Conservation (phyloP, 306 rosid species). For the Oemleria cerasiformis region DNA sequence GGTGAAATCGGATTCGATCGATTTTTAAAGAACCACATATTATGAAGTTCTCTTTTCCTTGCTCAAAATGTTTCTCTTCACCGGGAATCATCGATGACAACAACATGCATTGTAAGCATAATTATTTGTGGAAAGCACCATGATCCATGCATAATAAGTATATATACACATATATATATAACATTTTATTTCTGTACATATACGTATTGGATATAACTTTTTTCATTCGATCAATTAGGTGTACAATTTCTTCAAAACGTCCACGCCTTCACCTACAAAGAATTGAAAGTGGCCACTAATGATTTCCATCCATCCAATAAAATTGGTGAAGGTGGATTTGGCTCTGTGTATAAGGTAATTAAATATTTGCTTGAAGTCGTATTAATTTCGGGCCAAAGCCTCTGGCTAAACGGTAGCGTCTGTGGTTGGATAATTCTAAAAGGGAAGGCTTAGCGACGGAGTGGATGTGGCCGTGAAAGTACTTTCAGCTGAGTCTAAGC, state of each 20-base stretch:
- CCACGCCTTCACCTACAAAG: slow-evolving; percentile 22
- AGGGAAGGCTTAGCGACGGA: slow-evolving; percentile 29
- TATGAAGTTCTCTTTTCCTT: slow-evolving; percentile 17
- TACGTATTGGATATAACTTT: too few species aligned
- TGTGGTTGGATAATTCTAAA: background rate
- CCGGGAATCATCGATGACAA: slow-evolving; percentile 13
- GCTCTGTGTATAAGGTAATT: slow-evolving; percentile 32
- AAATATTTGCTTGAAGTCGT: too few species aligned
- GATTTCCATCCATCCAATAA: slow-evolving; percentile 28
- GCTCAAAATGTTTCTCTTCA: slow-evolving; percentile 22
- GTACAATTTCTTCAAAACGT: slow-evolving; percentile 18
- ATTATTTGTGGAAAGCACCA: background rate
- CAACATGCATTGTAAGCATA: background rate
- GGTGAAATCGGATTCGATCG: background rate
- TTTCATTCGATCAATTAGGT: background rate
- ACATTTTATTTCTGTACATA: too few species aligned
- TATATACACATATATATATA: too few species aligned
- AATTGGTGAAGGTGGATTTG: slow-evolving; percentile 38
- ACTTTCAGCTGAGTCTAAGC: slow-evolving; percentile 27
- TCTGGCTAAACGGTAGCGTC: background rate
- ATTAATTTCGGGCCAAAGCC: too few species aligned
- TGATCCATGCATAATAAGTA: too few species aligned
- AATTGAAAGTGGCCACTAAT: slow-evolving; percentile 33
- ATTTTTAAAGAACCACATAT: background rate
- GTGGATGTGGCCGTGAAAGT: slow-evolving; percentile 30